Evolutionary conservation across 495 filamentous ascomycete genomes (phyloP), one percentile per base, ranked within the genome.

Genomic region (Hypoxylon lenormandii): DNA sequence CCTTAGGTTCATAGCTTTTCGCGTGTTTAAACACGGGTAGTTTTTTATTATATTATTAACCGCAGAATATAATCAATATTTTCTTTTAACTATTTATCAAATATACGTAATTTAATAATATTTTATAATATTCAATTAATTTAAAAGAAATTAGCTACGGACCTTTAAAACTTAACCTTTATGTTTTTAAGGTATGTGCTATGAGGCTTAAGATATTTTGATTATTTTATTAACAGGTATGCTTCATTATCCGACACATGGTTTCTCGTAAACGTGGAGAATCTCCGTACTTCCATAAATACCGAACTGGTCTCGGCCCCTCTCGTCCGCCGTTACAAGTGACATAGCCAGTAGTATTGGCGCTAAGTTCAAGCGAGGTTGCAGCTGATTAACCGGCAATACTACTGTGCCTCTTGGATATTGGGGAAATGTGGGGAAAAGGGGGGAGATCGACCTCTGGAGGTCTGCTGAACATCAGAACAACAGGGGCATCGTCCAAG

Each of bases 321-420:
- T 49, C 66, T 59, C 52, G 16, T 69, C 66, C 66, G 60, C 13
- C 50, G n/a, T n/a, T n/a, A n/a, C n/a, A n/a, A n/a, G n/a, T n/a
- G n/a, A n/a, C n/a, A 38, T 37, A 16, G 23, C 46, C n/a, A 16
- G 38, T 16, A 28, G 26, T 2, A 46, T 46, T 60, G 36, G 48
- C 16, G 33, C 40, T 16, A 47, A 55, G 30, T 30, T 54, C 66
- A 64, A 47, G 8, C 56, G 60, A 60, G 54, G 66, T 69, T 64
- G 40, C 66, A 60, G 54, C 36, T 42, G 37, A 64, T 36, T 50
- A 60, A 5, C 60, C 66, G 66, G 66, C 66, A 60, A 64, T 70
- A 40, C 60, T 56, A 65, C 55, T 55, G 30, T 38, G 30, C 46
- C 47, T 43, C 54, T 64, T 64, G 49, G 23, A 33, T 70, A 54